A percentile compares a stretch with the other conserved stretches of the same genome.
Conservation (phyloP, 768 basidiomycete species). For the Chlorophyllum brunneum region DNA sequence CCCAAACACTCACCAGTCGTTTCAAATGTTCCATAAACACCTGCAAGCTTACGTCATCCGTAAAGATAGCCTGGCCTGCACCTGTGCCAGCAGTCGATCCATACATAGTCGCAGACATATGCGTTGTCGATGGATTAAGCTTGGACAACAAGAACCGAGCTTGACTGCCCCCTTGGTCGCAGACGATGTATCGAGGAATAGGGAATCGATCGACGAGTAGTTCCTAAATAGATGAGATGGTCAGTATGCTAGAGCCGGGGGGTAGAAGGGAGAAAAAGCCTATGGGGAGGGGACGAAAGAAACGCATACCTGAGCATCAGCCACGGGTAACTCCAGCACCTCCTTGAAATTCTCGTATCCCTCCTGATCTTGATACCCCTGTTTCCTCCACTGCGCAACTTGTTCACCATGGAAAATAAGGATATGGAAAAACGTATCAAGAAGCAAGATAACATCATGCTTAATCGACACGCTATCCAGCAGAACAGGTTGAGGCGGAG, state of each 20-base stretch:
- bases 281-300: background rate
- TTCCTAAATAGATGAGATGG: constrained; percentile 50
- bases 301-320: constrained; percentile 75
- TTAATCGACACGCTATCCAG: constrained; percentile 98
- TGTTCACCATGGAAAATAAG: constrained; percentile 99
- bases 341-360: constrained; percentile 99
- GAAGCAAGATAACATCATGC: constrained; percentile 90
- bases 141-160: constrained; percentile 97
- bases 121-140: constrained; percentile 96
- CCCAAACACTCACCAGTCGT: constrained; percentile 60
- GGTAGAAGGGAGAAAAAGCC: background rate
- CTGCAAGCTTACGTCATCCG: constrained; percentile 96
- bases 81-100: constrained; percentile 65
- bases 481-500: constrained; percentile 87
- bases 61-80: constrained; percentile 91
- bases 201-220: constrained; percentile 94
- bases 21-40: constrained; percentile 98
- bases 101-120: constrained; percentile 91
- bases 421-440: constrained; percentile 99
- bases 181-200: constrained; percentile 96
- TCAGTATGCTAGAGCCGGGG: no score
- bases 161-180: constrained; percentile 96
- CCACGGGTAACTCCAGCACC: constrained; percentile 78
- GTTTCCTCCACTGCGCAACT: constrained; percentile 96
- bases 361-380: constrained; percentile 97